Evolutionary conservation across 2,329 filamentous ascomycete species (phyloP).

Genomic region (Pseudogymnoascus sp.): DNA sequence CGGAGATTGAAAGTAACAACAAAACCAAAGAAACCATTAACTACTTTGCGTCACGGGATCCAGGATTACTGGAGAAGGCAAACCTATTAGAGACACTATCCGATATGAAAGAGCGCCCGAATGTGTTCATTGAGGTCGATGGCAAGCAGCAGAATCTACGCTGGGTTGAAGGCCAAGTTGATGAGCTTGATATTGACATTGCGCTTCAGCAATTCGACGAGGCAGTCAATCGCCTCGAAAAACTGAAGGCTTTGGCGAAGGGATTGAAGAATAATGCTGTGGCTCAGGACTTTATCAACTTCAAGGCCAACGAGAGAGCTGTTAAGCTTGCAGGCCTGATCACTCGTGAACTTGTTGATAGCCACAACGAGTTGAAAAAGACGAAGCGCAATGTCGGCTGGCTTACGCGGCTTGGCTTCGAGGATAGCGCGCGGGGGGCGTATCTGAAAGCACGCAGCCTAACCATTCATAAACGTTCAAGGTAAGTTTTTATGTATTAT

Average conservation of each 20-base stretch:
- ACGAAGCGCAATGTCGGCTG: constrained; percentile 77
- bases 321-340: constrained; percentile 69
- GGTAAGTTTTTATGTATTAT: constrained; percentile 45
- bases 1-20: constrained; percentile 80
- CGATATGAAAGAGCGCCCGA: constrained; percentile 62
- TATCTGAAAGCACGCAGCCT: constrained; percentile 75
- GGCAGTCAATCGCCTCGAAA: constrained; percentile 77
- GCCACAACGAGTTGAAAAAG: constrained; percentile 67
- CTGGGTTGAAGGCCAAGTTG: constrained; percentile 92
- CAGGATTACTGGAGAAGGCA: constrained; percentile 68
- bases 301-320: constrained; percentile 82
- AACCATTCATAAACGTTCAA: constrained; percentile 72
- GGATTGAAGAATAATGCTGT: constrained; percentile 77
- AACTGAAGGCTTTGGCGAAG: constrained; percentile 69
- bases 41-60: constrained; percentile 74
- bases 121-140: constrained; percentile 86
- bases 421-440: constrained; percentile 79
- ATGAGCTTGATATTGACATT: constrained; percentile 93
- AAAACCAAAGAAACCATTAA: constrained; percentile 79
- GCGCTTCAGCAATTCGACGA: constrained; percentile 83
- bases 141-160: constrained; percentile 93
- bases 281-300: constrained; percentile 85
- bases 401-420: constrained; percentile 80
- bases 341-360: constrained; percentile 68
- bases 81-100: constrained; percentile 73